Base-by-base conservation (phyloP, 2,329 filamentous ascomycete genomes). In the Trichoderma oligosporum region DNA sequence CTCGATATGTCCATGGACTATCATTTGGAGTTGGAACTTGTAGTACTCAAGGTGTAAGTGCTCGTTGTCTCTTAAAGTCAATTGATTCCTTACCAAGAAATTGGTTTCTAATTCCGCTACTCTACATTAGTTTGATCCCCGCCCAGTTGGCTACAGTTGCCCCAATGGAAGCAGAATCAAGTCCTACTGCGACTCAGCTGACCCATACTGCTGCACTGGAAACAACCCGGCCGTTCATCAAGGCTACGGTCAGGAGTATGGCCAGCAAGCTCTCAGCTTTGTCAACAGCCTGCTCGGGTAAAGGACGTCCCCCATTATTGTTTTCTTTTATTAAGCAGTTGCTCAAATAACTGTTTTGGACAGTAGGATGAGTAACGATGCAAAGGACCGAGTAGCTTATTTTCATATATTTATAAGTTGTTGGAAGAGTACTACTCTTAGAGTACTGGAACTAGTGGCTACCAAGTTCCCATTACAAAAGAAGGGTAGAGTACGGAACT, bases 181-280 rank as follows among this genome's bases (percentile, higher is more conserved):
- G 71, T 83, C 81, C 4, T 87, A 87, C 75, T 87, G 85, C 68
- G 84, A 88, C 63, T 72, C 78, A 4, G 65, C 79, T 3, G 84
- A 87, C 61, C 83, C 83, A 0, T 87, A 84, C 72, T 87, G 85
- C 76, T 87, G 83, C 70, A 84, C 79, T 39, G 85, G 84, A 47
- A 84, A 78, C 63, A 76, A 86, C 59, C 74, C 77, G 24, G 78
- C 80, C 63, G 76, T 79, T 6, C 84, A 87, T 68, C 80, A 85
- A 67, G 78, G 82, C 48, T 87, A 88, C 59, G 83, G 82, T n/a
- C 76, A 71, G 60, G 81, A 81, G 63, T 87, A 88, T 60, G 84
- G 84, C 1, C 66, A 75, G 6, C 73, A 83, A 63, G 84, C 84
- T 1, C 66, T 87, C 38, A 62, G 73, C 0, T 88, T 87, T 62